A percentile compares a stretch with the other conserved stretches of the same genome.
These are phyloP conservation scores for Euphorbia celastroides DNA, from an alignment of 441 rosid species.

Conservation along the genomic window DNA sequence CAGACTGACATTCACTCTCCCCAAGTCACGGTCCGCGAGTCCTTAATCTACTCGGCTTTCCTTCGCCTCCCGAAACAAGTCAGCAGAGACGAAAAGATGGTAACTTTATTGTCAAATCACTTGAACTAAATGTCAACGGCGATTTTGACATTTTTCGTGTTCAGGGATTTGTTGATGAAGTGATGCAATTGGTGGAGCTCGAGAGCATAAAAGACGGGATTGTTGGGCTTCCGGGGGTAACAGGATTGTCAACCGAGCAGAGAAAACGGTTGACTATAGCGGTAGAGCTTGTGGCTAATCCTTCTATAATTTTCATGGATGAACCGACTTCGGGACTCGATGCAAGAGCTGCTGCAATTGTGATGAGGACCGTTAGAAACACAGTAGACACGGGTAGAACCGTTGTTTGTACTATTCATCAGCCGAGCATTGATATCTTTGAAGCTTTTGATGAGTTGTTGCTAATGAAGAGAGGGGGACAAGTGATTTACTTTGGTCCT, in stretches of 20 bases:
- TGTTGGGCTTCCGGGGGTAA: conserved; percentile 41
- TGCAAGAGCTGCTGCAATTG: conserved; percentile 48
- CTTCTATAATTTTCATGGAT: conserved; percentile 47
- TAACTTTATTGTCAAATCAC: conserved; percentile 14
- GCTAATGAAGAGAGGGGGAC: conserved; percentile 77
- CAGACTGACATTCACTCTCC: conserved; percentile 91
- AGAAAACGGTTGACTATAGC: conserved; percentile 46
- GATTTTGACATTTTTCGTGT: not conserved
- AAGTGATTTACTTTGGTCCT: conserved; percentile 73
- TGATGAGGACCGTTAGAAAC: conserved; percentile 47
- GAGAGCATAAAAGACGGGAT: conserved; percentile 27
- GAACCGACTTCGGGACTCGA: conserved; percentile 52
- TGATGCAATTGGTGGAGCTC: conserved; percentile 40
- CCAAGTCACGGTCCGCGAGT: conserved; percentile 79
- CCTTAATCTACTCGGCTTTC: conserved; percentile 83
- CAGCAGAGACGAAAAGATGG: conserved; percentile 62
- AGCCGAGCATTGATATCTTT: conserved; percentile 32
- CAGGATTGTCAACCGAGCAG: conserved; percentile 49
- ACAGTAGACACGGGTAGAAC: conserved; percentile 47
- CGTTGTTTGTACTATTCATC: conserved; percentile 48
- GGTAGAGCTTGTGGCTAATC: conserved; percentile 46
- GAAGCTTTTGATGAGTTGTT: conserved; percentile 35
- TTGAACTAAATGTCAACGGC: not conserved
- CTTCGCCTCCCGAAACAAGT: conserved; percentile 78
- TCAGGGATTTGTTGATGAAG: conserved; percentile 40